Evolutionary conservation across 345 rosid species (phyloP), one percentile per base, ranked within the genome.

Genomic region (Combretum micranthum): DNA sequence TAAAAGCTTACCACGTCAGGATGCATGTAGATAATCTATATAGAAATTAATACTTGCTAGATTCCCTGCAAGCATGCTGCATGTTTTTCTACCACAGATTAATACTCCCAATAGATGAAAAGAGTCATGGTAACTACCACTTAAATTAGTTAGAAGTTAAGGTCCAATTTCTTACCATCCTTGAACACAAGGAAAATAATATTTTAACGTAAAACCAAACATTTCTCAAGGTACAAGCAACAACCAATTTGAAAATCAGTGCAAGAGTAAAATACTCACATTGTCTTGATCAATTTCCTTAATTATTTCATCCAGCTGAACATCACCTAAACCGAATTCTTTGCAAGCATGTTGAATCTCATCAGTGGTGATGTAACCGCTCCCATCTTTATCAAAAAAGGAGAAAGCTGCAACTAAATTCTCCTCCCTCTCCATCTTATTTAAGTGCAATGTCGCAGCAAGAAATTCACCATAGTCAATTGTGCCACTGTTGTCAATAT

Each of bases 281-380:
- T 92, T 88, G 72, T 92, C 98, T 56, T 77, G 83, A 72, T 92
- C 98, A 56, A 85, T 81, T 74, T 92, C 98, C 57, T 75, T 81
- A 65, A 92, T 85, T 69, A 79, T 83, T 17, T 92, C 98, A 47
- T 92, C 94, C 52, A 92, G 69, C 58, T 73, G 92, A 50, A 69
- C 80, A 64, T 86, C 97, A 46, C 81, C 87, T 2, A 92, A 79
- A 71, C 98, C 98, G 58, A 92, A 89, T 44, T 92, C 94, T 71
- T 83, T 83, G 81, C 93, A 88, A 50, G 98, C 91, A 63, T 86
- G 86, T 65, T 92, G 98, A 65, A 92, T 83, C 75, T 92, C 98
- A 50, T 92, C 97, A 32, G 80, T 68, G 56, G 98, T 92, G 71
- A 91, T 88, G 73, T 85, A 84, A 39, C 98, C 96, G 7, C 96